phyloP scores from a whole-genome alignment of 805 yeast genomes.

The Priceomyces fermenticarens region DNA sequence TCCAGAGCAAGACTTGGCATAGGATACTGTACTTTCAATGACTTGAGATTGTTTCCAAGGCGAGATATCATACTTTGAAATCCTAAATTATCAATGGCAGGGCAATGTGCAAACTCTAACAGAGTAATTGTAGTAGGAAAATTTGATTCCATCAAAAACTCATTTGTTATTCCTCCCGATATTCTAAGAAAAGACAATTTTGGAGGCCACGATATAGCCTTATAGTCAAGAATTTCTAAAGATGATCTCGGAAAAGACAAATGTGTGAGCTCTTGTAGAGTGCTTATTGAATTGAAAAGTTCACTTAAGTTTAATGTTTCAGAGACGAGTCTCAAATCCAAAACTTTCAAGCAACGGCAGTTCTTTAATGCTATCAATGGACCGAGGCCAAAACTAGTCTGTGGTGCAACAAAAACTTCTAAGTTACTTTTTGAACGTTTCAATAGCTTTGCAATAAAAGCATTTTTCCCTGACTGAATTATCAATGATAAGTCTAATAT shows the following conservation, averaged over 20 bases:
- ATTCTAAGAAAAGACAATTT: constrained; percentile 67
- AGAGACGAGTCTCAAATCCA: constrained; percentile 83
- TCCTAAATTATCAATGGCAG: constrained; percentile 64
- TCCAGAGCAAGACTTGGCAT: constrained; percentile 74
- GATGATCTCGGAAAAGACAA: constrained; percentile 89
- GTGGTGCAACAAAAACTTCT: constrained; percentile 81
- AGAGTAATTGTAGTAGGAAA: constrained; percentile 72
- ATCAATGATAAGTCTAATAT: constrained; percentile 73
- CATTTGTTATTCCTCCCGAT: constrained; percentile 87
- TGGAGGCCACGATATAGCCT: constrained; percentile 71
- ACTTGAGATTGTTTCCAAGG: constrained; percentile 63
- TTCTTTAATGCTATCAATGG: constrained; percentile 79
- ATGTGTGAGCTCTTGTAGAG: constrained; percentile 61
- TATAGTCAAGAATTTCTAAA: constrained; percentile 59
- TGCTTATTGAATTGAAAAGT: constrained; percentile 69
- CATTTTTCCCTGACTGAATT: constrained; percentile 88
- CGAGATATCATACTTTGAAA: constrained; percentile 58
- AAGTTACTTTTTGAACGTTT: constrained; percentile 70
- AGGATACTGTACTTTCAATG: constrained; percentile 75
- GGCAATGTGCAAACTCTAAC: constrained; percentile 85
- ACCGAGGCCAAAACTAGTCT: constrained; percentile 88
- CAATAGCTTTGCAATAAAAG: constrained; percentile 77
- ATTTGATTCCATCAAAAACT: constrained; percentile 63
- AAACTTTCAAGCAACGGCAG: constrained; percentile 58
- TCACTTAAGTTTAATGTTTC: constrained; percentile 85